Evolutionary conservation across 2,329 filamentous ascomycete species (phyloP), one percentile per base, ranked within the genome.

Genomic region (Dactylonectria estremocensis): DNA sequence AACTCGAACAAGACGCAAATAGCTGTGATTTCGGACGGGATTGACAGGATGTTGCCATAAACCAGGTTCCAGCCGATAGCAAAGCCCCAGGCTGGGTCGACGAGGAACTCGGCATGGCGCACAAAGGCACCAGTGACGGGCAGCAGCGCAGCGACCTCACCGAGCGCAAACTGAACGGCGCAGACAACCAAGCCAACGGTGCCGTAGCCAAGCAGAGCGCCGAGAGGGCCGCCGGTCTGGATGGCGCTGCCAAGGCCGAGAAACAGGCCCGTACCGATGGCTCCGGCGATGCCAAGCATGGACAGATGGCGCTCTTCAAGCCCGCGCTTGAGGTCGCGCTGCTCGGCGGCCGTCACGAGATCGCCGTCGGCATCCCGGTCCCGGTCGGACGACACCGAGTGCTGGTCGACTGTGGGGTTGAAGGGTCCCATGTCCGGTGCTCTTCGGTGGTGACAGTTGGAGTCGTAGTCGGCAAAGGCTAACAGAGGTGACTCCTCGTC

Each of bases 71-170:
- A 85, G 28, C 85, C 85, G 46, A 79, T 82, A 64, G 82, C 81
- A 70, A 87, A 86, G 71, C 90, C 90, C 72, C 86, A 88, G 48
- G 90, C 84, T 46, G 86, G 83, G 64, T 87, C 85, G 4, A 87
- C 84, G 77, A 84, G 86, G 61, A 85, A 78, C n/a, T 84, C 84
- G 3, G 84, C 84, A 69, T 86, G 79, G 58, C 85, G 81, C 52
- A 87, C 80, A 70, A 86, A 87, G 1, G 84, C 84, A 69, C 85
- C 85, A 52, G 78, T 81, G 24, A 87, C 83, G 1, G 85, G 86
- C 71, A 84, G 80, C 52, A 81, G 80, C 31, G 79, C 79, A 14
- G 80, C 81, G 78, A 87, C 86, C 70, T 87, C 85, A 11, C 89
- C 84, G 37, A 92, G 82, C 48, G 82, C 77, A 61, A 85, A 84